Percentiles rank a stretch among this genome's conserved stretches.
These are phyloP conservation scores for Lodderomyces metapsilosis DNA, from an alignment of 1,139 yeast genomes.

Conservation along the genomic window DNA sequence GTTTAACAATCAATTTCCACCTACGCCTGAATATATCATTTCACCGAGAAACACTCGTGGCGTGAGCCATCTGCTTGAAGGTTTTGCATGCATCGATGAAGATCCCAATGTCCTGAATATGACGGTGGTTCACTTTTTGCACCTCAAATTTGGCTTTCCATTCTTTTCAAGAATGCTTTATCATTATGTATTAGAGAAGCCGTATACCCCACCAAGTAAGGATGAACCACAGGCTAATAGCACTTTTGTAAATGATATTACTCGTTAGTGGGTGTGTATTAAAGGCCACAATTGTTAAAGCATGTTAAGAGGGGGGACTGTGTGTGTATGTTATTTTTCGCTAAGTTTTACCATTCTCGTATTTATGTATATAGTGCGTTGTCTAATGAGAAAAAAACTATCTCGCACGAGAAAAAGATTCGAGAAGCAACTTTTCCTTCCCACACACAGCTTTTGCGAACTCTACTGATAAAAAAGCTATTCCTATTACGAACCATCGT, in stretches of 20 bases:
- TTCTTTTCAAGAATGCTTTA: conserved; percentile 18
- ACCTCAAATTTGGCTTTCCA: conserved; percentile 19
- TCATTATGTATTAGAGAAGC: conserved; percentile 19
- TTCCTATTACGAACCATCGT: background rate
- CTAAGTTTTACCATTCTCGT: background rate
- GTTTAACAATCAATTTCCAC: conserved; percentile 15
- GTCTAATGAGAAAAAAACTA: background rate
- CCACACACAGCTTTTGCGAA: too few species aligned
- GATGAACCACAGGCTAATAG: conserved; percentile 21
- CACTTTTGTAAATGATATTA: background rate
- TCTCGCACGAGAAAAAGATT: background rate
- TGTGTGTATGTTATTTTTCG: background rate
- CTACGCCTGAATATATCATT: conserved; percentile 17
- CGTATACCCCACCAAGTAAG: conserved; percentile 29
- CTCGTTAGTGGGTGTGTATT: background rate
- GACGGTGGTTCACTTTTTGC: conserved; percentile 16
- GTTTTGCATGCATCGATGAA: conserved; percentile 15
- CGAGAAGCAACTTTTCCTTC: background rate
- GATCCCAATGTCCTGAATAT: conserved; percentile 4
- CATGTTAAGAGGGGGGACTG: background rate
- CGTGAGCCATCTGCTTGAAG: conserved; percentile 13
- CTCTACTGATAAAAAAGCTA: too few species aligned
- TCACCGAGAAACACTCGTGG: conserved; percentile 12
- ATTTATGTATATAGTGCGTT: background rate
- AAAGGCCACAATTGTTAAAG: too few species aligned